Conservation (phyloP, 106 monocot genomes). For the Acorus gramineus region DNA sequence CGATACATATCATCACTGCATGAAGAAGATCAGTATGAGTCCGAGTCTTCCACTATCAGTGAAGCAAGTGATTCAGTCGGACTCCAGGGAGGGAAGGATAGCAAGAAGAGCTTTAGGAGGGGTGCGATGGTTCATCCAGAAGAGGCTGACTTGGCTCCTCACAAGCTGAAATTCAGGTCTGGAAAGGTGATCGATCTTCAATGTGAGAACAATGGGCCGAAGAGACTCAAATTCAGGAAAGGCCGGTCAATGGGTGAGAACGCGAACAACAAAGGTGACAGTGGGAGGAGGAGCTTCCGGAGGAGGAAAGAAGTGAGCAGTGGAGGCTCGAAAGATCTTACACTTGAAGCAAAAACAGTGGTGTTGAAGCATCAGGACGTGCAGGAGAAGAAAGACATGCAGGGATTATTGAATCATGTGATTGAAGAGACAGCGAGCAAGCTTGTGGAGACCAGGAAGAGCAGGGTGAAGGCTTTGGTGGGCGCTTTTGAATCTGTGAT, state of each 20-base stretch:
- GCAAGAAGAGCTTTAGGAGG: conserved; percentile 18
- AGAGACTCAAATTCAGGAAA: conserved; percentile 37
- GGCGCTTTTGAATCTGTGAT: conserved; percentile 83
- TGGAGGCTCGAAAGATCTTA: conserved; percentile 1
- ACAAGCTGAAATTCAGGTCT: conserved; percentile 41
- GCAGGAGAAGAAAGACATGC: conserved; percentile 49
- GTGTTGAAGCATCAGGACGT: conserved; percentile 49
- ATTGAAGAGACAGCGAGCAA: conserved; percentile 75
- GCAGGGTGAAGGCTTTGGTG: conserved; percentile 84
- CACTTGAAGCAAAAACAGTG: conserved; percentile 20
- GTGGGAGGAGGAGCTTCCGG: conserved; percentile 20
- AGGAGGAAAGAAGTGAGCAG: conserved; percentile 14
- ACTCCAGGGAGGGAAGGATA: conserved; percentile 8
- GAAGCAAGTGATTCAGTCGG: conserved; percentile 10
- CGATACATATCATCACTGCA: conserved; percentile 6
- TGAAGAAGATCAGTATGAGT: conserved; percentile 9
- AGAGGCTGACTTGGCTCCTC: conserved; percentile 13
- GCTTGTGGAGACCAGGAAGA: conserved; percentile 69
- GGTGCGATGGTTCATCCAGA: conserved; percentile 10
- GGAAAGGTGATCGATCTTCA: conserved; percentile 46
- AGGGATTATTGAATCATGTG: conserved; percentile 62
- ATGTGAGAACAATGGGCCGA: conserved; percentile 18
- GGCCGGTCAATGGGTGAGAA: conserved; percentile 12
- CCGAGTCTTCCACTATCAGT: conserved; percentile 4
- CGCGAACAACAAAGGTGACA: conserved; percentile 3